phyloP scores from a whole-genome alignment of 164 flowering plant species.

The Macadamia tetraphylla region DNA sequence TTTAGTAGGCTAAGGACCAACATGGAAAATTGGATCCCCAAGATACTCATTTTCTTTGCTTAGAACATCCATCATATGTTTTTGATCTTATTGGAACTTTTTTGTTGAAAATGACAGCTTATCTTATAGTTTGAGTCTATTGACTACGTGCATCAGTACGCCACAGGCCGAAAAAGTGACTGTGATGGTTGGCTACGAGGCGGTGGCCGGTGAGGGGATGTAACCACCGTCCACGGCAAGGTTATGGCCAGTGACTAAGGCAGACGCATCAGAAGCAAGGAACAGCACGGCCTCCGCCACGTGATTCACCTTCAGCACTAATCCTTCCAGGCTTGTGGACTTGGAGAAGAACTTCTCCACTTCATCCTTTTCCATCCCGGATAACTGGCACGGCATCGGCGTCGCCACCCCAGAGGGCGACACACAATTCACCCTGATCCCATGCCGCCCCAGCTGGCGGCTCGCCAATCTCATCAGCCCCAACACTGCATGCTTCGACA shows the following conservation, averaged over 20 bases:
- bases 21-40: too few species aligned
- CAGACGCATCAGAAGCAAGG: conserved; percentile 36
- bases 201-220: not conserved
- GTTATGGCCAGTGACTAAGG: conserved; percentile 36
- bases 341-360: conserved; percentile 14
- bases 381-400: conserved; percentile 13
- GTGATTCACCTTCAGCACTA: conserved; percentile 19
- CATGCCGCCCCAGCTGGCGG: conserved; percentile 32
- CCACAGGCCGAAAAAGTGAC: too few species aligned
- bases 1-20: too few species aligned
- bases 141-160: too few species aligned
- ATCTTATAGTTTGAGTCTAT: too few species aligned
- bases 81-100: too few species aligned
- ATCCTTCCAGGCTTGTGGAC: conserved; percentile 17
- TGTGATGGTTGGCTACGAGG: too few species aligned
- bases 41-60: too few species aligned
- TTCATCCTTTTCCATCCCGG: conserved; percentile 13
- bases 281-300: conserved; percentile 56
- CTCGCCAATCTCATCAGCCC: conserved; percentile 42
- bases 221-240: conserved; percentile 42
- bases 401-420: conserved; percentile 42
- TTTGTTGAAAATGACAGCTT: too few species aligned
- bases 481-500: conserved; percentile 52
- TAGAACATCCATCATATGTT: too few species aligned
- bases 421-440: conserved; percentile 46